phyloP scores from a whole-genome alignment of 2,329 filamentous ascomycete species.

The Colletotrichum sp. region DNA sequence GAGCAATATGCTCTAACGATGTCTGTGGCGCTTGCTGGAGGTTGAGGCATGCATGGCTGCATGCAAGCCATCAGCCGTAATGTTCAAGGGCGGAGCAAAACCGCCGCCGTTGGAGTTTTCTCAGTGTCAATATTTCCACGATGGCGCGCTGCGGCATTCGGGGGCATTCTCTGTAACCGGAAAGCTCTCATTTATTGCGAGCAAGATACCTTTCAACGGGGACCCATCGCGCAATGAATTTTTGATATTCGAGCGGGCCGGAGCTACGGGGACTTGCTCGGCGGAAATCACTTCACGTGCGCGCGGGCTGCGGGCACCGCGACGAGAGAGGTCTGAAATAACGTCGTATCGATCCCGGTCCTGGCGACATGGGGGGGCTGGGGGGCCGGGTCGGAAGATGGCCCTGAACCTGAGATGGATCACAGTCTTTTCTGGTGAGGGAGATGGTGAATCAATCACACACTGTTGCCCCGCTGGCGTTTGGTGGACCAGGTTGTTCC shows the following conservation, averaged over 20 bases:
- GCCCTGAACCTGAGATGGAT: constrained; percentile 1
- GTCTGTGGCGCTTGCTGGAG: not conserved
- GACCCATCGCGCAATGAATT: not conserved
- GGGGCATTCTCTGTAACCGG: not conserved
- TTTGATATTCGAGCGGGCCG: not conserved
- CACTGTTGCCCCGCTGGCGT: not conserved
- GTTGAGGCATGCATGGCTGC: not conserved
- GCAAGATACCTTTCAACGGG: not conserved
- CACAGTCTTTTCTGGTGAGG: not conserved
- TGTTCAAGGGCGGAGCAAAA: not conserved
- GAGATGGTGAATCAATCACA: not conserved
- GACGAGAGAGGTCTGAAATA: not conserved
- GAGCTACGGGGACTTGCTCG: not conserved
- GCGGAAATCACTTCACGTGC: not conserved
- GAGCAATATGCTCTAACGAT: not conserved
- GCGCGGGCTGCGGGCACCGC: not conserved
- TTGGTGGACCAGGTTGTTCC: not conserved
- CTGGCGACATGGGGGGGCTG: not conserved
- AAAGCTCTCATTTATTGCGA: not conserved
- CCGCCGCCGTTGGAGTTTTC: not conserved
- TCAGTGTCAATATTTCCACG: not conserved
- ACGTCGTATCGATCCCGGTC: constrained; percentile 7
- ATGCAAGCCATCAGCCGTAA: not conserved
- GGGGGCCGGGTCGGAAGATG: not conserved
- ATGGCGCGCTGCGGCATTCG: not conserved